Base-by-base conservation (phyloP, 371 early-diverging fungal genomes). In the Lichtheimia ramosa region DNA sequence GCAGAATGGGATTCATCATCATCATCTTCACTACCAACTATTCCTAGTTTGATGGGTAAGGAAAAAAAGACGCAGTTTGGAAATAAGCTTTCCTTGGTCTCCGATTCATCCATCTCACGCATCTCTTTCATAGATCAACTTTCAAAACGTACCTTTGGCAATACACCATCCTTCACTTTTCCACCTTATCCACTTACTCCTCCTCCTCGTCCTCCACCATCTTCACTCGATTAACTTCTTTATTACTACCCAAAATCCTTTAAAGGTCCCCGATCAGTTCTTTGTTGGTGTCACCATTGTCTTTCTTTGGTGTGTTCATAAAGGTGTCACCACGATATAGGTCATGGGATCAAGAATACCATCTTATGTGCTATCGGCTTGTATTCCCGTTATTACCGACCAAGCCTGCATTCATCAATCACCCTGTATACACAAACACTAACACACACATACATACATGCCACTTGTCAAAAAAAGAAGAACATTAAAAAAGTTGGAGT, bases 11-110 rank as follows among this genome's bases (percentile, higher is more conserved):
- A 8, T 21, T 57, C 61, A 18, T 42, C 62, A 3, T 56, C 61
- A 61, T 61, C 62, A 40, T 56, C 56, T 13, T 18, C 46, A 6
- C 16, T 46, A n/a, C 21, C 46, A n/a, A 48, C 66, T 23, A 74
- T 77, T 60, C 77, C 77, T 20, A 77, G 77, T 53, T 55, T 77
- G 28, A 77, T 71, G 71, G 77, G 74, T 77, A 73, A 64, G 43
- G 51, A 25, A 21, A 15, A 51, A 41, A n/a, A n/a, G n/a, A 49
- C n/a, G 8, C 12, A 13, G 15, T 7, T 15, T 18, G 40, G 23
- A 50, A 23, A 8, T 34, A 34, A 34, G 5, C 25, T 43, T n/a
- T 55, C 10, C n/a, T 12, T 55, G 46, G 43, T 55, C 46, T 43
- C 12, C 53, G 14, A 27, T 28, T 16, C 28, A 27, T 52, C 28